These are phyloP conservation scores for Tolypocladium inflatum DNA, from an alignment of 2,329 filamentous ascomycete species.

Conservation along the genomic window DNA sequence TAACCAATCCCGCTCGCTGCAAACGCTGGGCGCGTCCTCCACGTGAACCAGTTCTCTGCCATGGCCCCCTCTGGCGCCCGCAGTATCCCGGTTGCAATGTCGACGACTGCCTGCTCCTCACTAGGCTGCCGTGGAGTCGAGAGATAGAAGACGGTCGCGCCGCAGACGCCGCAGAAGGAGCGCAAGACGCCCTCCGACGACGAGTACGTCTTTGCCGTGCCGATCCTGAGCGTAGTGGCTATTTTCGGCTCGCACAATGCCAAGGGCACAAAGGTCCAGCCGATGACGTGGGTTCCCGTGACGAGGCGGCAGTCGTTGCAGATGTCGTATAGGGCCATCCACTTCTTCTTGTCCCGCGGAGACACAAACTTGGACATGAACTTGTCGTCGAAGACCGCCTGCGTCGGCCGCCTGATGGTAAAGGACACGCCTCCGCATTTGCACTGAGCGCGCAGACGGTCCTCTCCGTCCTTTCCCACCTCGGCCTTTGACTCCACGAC, in stretches of 20 bases:
- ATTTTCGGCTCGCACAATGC: constrained; percentile 25
- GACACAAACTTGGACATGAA: constrained; percentile 24
- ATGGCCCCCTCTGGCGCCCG: constrained; percentile 32
- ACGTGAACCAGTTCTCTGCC: constrained; percentile 36
- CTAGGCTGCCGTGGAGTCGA: constrained; percentile 15
- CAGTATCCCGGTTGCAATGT: constrained; percentile 33
- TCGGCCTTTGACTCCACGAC: constrained; percentile 17
- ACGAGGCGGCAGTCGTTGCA: constrained; percentile 35
- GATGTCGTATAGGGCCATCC: constrained; percentile 29
- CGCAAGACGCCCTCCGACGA: constrained; percentile 28
- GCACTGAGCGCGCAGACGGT: constrained; percentile 33
- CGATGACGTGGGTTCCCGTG: constrained; percentile 29
- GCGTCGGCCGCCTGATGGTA: constrained; percentile 28
- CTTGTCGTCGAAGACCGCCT: constrained; percentile 17
- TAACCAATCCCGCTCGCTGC: constrained; percentile 23
- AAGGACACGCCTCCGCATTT: constrained; percentile 38
- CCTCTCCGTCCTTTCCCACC: constrained; percentile 22
- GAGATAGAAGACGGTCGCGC: constrained; percentile 32
- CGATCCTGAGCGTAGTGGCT: constrained; percentile 24
- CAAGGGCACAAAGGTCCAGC: constrained; percentile 33
- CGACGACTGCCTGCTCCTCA: constrained; percentile 25
- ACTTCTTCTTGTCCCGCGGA: constrained; percentile 27
- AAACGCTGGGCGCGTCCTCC: constrained; percentile 28
- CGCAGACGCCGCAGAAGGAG: constrained; percentile 36
- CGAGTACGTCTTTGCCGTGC: constrained; percentile 32